phyloP scores from a whole-genome alignment of 106 monocot species.

The Dioscorea alata region DNA sequence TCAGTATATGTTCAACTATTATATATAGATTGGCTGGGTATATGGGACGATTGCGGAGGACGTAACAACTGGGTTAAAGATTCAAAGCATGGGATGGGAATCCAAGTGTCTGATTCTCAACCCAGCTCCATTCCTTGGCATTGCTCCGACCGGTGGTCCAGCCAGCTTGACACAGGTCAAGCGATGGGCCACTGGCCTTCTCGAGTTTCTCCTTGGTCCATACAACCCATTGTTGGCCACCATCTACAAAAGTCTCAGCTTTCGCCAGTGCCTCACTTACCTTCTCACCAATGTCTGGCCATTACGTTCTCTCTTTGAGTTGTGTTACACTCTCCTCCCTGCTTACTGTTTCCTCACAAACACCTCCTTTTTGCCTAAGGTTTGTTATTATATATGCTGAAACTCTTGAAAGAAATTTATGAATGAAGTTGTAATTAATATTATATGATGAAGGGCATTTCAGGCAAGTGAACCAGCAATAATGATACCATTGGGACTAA shows the following conservation, averaged over 20 bases:
- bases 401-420: not conserved
- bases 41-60: conserved; percentile 37
- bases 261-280: conserved; percentile 43
- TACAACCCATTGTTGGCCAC: conserved; percentile 15
- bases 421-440: too few relatives aligned
- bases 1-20: too few relatives aligned
- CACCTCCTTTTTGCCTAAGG: conserved; percentile 39
- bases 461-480: conserved; percentile 23
- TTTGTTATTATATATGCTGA: not conserved
- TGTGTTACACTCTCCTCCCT: conserved; percentile 30
- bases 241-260: conserved; percentile 11
- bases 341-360: conserved; percentile 30
- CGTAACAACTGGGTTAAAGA: conserved; percentile 20
- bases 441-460: not conserved
- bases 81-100: conserved; percentile 40
- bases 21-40: conserved; percentile 29
- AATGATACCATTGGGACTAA: conserved; percentile 11
- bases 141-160: conserved; percentile 33
- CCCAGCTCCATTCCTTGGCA: conserved; percentile 32
- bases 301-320: conserved; percentile 8
- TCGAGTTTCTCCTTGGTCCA: conserved; percentile 13
- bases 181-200: conserved; percentile 43
- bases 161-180: conserved; percentile 32
- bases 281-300: conserved; percentile 15
- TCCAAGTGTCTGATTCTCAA: not conserved